phyloP scores from a whole-genome alignment of 306 rosid species.

The Alnus rubra region DNA sequence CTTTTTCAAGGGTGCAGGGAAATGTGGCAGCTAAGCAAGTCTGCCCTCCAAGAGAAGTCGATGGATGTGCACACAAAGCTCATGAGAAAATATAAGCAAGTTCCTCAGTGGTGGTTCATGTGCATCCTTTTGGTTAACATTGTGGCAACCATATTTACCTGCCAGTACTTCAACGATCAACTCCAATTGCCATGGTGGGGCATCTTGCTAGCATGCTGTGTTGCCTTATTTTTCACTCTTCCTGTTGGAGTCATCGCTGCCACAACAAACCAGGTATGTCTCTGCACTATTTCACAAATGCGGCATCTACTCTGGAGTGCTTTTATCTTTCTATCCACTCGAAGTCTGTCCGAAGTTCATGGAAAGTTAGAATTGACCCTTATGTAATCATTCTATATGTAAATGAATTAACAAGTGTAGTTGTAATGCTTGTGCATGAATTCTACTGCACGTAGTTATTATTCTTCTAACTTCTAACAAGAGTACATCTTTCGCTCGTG shows the following conservation, averaged over 20 bases:
- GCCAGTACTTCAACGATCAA: slow-evolving; percentile 58
- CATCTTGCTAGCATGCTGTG: slow-evolving; percentile 62
- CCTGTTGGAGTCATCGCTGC: slow-evolving; percentile 76
- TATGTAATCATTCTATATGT: background rate
- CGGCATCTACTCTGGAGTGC: background rate
- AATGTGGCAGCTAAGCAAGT: slow-evolving; percentile 64
- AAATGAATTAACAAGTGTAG: background rate
- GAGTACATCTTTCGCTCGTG: slow-evolving; percentile 10
- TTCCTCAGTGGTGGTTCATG: slow-evolving; percentile 83
- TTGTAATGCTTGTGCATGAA: background rate
- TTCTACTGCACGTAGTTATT: background rate
- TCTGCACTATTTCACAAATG: background rate
- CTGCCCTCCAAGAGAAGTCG: slow-evolving; percentile 62
- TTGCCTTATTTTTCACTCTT: slow-evolving; percentile 71
- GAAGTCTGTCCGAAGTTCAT: background rate
- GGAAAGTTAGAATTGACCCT: background rate
- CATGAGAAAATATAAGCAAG: slow-evolving; percentile 68
- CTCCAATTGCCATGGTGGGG: slow-evolving; percentile 94
- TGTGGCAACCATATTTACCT: slow-evolving; percentile 44
- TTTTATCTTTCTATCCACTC: background rate
- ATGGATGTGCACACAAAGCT: slow-evolving; percentile 81
- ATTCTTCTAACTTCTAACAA: background rate
- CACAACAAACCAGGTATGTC: slow-evolving; percentile 72
- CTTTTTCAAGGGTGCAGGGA: slow-evolving; percentile 48
- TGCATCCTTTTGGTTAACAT: slow-evolving; percentile 65